A percentile compares a stretch with the other conserved stretches of the same genome.
These are phyloP conservation scores for Jaltomata sinuosa DNA, from an alignment of 257 asterid genomes.

Conservation along the genomic window DNA sequence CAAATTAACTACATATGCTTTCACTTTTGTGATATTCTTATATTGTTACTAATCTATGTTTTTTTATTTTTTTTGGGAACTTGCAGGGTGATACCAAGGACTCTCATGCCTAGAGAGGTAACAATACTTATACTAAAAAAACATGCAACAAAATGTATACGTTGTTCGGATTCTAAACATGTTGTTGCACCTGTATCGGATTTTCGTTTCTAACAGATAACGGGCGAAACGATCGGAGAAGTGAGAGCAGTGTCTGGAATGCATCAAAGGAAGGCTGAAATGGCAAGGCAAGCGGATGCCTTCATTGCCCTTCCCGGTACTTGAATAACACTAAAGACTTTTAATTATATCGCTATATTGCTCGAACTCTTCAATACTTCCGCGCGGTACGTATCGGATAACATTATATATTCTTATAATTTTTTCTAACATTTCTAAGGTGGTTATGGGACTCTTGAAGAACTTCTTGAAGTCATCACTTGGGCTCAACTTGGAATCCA, in stretches of 20 bases:
- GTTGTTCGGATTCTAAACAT: neutral
- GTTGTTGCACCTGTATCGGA: neutral
- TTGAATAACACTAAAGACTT: neutral
- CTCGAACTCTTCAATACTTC: neutral
- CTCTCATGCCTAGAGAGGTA: slow-evolving; percentile 91
- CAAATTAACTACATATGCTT: neutral
- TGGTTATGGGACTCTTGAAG: slow-evolving; percentile 95
- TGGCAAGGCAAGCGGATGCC: slow-evolving; percentile 96
- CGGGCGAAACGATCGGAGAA: slow-evolving; percentile 72
- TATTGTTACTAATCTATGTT: neutral
- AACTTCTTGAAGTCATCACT: slow-evolving; percentile 84
- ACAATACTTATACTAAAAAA: slow-evolving; percentile 1
- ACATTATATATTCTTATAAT: neutral
- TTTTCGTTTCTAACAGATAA: slow-evolving; percentile 26
- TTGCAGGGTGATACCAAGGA: slow-evolving; percentile 82
- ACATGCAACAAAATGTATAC: neutral
- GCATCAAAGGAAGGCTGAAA: slow-evolving; percentile 94
- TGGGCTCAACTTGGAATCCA: slow-evolving; percentile 98
- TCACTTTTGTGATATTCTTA: neutral
- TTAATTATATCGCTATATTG: neutral
- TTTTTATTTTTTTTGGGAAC: neutral
- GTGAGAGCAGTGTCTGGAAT: slow-evolving; percentile 78
- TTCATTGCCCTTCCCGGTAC: slow-evolving; percentile 94
- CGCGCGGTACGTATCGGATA: neutral
- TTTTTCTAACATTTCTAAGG: slow-evolving; percentile 25